These are phyloP conservation scores for Chlorophyllum brunneum DNA, from an alignment of 768 basidiomycete species.

Conservation along the genomic window DNA sequence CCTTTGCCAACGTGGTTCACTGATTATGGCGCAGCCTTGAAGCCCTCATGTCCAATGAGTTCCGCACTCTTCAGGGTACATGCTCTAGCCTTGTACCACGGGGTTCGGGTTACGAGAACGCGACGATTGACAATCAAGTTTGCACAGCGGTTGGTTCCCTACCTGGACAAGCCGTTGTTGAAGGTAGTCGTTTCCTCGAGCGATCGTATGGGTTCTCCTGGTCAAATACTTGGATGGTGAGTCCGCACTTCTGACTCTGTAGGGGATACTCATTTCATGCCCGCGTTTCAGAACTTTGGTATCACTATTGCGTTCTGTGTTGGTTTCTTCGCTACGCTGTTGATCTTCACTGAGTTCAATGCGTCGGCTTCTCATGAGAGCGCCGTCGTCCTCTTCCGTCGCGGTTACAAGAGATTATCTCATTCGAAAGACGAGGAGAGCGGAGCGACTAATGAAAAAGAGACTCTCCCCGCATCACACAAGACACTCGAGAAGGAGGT, in stretches of 20 bases:
- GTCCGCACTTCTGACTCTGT: constrained; percentile 13
- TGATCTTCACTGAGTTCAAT: constrained; percentile 55
- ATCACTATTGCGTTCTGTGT: constrained; percentile 63
- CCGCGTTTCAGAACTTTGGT: constrained; percentile 68
- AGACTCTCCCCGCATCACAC: constrained; percentile 18
- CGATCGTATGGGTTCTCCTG: constrained; percentile 44
- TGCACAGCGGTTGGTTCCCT: constrained; percentile 67
- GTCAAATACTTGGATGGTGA: constrained; percentile 38
- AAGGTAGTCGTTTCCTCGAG: constrained; percentile 49
- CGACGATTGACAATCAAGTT: constrained; percentile 62
- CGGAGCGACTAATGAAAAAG: constrained; percentile 18
- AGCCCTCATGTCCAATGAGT: constrained; percentile 76
- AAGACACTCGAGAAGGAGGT: constrained; percentile 23
- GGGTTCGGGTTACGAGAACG: constrained; percentile 58
- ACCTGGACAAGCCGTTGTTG: constrained; percentile 52
- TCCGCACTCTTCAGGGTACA: constrained; percentile 60
- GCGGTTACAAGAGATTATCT: constrained; percentile 32
- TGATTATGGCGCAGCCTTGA: constrained; percentile 68
- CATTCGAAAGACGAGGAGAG: constrained; percentile 18
- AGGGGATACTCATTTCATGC: too few species aligned
- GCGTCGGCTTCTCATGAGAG: constrained; percentile 32
- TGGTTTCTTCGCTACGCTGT: constrained; percentile 51
- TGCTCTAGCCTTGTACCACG: constrained; percentile 58
- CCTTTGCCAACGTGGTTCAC: too few species aligned
- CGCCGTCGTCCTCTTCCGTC: constrained; percentile 61